phyloP scores from a whole-genome alignment of 768 basidiomycete species.

The Auriscalpium vulgare region DNA sequence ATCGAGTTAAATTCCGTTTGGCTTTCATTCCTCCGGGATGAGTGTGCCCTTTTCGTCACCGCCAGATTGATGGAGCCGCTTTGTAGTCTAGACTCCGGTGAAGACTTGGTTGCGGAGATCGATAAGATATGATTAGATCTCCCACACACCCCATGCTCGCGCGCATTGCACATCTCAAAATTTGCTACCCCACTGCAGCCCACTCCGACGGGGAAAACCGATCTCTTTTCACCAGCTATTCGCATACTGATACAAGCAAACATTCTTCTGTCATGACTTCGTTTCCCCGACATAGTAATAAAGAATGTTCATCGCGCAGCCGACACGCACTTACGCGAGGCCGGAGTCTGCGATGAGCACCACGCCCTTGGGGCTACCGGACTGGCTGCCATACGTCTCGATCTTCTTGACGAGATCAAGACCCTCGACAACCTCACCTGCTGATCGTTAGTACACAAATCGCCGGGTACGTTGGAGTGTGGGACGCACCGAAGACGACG shows the following conservation, averaged over 20 bases:
- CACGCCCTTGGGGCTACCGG: conserved; percentile 33
- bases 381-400: conserved; percentile 31
- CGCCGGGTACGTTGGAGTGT: background rate
- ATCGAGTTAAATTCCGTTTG: too few relatives aligned
- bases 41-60: too few relatives aligned
- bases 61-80: too few relatives aligned
- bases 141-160: too few relatives aligned
- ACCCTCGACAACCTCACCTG: conserved; percentile 62
- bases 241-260: conserved; percentile 5
- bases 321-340: conserved; percentile 24
- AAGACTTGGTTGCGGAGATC: too few relatives aligned
- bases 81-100: too few relatives aligned
- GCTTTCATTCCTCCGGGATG: too few relatives aligned
- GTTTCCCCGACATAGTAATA: background rate
- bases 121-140: too few relatives aligned
- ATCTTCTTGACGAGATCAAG: conserved; percentile 43
- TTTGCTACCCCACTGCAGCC: too few relatives aligned
- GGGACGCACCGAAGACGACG: conserved; percentile 70
- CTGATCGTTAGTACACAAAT: background rate
- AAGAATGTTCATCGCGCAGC: background rate
- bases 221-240: background rate
- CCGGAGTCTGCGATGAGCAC: conserved; percentile 55
- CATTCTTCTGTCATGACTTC: background rate
- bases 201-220: background rate
- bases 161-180: too few relatives aligned